These are phyloP conservation scores for Pyrenopolyporus hunteri DNA, from an alignment of 495 filamentous ascomycete species.

Conservation along the genomic window DNA sequence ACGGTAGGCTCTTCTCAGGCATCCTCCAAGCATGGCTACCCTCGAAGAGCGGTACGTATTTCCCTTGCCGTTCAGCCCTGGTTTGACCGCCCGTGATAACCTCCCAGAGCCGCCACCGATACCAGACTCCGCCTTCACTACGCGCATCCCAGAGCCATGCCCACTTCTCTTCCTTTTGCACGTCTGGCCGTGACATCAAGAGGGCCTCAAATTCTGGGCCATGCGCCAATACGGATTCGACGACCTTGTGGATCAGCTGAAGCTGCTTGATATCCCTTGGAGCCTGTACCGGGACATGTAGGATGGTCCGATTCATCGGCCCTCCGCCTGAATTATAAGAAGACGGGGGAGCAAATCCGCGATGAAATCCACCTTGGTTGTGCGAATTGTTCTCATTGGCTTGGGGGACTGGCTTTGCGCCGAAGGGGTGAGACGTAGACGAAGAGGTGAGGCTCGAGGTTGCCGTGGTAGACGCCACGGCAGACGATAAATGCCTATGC, in stretches of 20 bases:
- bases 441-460: constrained; percentile 59
- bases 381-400: constrained; percentile 59
- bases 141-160: constrained; percentile 92
- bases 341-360: constrained; percentile 81
- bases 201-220: constrained; percentile 92
- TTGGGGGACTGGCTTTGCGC: constrained; percentile 72
- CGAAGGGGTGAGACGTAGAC: constrained; percentile 73
- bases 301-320: constrained; percentile 52
- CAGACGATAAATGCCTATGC: constrained; percentile 83
- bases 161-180: constrained; percentile 86
- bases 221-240: constrained; percentile 77
- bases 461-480: constrained; percentile 65
- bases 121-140: constrained; percentile 80
- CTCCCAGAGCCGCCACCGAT: constrained; percentile 90
- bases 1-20: constrained; percentile 70
- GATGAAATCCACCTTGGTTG: constrained; percentile 62
- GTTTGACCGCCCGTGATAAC: constrained; percentile 66
- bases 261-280: constrained; percentile 82
- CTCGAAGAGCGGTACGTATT: constrained; percentile 69
- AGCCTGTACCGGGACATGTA: constrained; percentile 75
- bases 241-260: constrained; percentile 83
- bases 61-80: constrained; percentile 42
- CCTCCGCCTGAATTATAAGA: constrained; percentile 63
- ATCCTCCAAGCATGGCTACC: constrained; percentile 71
- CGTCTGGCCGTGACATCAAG: constrained; percentile 81